Percentiles rank a stretch among this genome's conserved stretches.
phyloP scores from a whole-genome alignment of 176 grass and related monocot genomes.

The Raddia distichophylla region DNA sequence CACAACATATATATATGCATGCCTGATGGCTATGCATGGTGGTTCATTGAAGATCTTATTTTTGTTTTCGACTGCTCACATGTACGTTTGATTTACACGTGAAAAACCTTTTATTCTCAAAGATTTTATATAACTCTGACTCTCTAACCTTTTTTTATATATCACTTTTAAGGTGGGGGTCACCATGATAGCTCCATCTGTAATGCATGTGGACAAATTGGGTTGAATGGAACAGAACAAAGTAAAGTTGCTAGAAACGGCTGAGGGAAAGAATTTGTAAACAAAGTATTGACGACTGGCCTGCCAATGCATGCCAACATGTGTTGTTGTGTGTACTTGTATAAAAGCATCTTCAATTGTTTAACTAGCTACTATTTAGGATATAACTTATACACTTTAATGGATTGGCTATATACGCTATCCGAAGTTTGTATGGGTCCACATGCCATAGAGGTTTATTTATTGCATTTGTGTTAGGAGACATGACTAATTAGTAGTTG shows the following conservation, averaged over 20 bases:
- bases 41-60: slow-evolving; percentile 23
- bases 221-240: neutral
- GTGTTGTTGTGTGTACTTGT: no score
- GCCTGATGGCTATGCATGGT: slow-evolving; percentile 18
- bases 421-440: no score
- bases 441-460: no score
- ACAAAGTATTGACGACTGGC: neutral
- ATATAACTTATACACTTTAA: no score
- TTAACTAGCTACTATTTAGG: no score
- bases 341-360: no score
- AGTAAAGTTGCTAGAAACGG: slow-evolving; percentile 2
- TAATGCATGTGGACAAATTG: slow-evolving; percentile 22
- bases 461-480: no score
- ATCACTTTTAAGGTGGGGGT: slow-evolving; percentile 5
- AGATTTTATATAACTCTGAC: neutral
- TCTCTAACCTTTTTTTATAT: neutral
- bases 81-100: neutral
- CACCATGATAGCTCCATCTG: slow-evolving; percentile 1
- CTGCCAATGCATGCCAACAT: neutral
- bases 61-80: slow-evolving; percentile 19
- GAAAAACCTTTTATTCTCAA: slow-evolving; percentile 17
- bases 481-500: no score
- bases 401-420: no score
- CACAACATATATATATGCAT: neutral
- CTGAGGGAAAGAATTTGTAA: slow-evolving; percentile 2